Evolutionary conservation across 208 protist genomes (phyloP).

Genomic region (Crithidia acanthocephali): DNA sequence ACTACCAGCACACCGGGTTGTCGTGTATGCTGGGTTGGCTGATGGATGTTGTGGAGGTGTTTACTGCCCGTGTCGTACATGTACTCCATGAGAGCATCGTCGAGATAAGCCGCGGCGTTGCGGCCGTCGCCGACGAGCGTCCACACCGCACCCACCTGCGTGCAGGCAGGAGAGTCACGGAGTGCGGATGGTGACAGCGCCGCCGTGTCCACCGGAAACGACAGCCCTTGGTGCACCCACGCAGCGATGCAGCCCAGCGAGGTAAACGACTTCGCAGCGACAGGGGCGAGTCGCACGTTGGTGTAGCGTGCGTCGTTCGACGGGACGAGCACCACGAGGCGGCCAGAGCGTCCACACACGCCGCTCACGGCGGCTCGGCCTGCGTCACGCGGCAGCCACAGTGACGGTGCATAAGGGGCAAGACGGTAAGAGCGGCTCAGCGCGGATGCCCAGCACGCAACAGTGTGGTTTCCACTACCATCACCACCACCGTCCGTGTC

Average conservation of each 20-base stretch:
- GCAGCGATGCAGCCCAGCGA: constrained; percentile 49
- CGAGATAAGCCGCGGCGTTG: constrained; percentile 66
- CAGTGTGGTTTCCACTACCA: background rate
- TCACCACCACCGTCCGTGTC: too few relatives aligned
- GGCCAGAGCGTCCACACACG: constrained; percentile 45
- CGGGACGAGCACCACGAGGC: constrained; percentile 65
- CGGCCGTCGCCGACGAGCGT: constrained; percentile 71
- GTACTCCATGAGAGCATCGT: constrained; percentile 67
- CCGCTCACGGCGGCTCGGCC: constrained; percentile 6
- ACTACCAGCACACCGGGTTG: constrained; percentile 26
- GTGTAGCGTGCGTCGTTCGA: constrained; percentile 34
- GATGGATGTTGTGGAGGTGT: constrained; percentile 37
- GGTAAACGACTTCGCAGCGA: constrained; percentile 36
- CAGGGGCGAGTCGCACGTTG: constrained; percentile 37
- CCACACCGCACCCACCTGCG: constrained; percentile 40
- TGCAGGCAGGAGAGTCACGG: background rate
- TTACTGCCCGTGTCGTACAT: constrained; percentile 59
- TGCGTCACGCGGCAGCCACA: constrained; percentile 28
- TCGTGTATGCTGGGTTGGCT: constrained; percentile 25
- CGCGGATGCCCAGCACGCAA: background rate
- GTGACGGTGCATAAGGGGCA: constrained; percentile 20
- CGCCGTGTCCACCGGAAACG: too few relatives aligned
- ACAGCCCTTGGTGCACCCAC: constrained; percentile 14
- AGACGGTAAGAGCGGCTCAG: constrained; percentile 7
- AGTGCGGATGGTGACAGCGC: too few relatives aligned